These are phyloP conservation scores for Endoconidiophora polonica DNA, from an alignment of 2,329 filamentous ascomycete species.

Conservation along the genomic window DNA sequence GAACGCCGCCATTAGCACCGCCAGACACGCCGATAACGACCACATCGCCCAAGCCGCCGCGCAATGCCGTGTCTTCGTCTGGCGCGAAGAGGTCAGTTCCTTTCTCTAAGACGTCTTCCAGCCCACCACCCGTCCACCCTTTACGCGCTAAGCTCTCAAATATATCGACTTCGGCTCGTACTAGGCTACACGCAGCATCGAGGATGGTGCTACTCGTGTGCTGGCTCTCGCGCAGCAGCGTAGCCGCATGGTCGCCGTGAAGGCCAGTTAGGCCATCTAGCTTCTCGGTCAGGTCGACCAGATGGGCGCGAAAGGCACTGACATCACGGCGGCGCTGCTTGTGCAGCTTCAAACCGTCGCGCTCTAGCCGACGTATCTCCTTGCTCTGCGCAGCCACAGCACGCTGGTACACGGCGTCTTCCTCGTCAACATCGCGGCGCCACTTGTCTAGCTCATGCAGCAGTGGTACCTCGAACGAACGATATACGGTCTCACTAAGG, in stretches of 20 bases:
- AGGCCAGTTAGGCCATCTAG: conserved; percentile 45
- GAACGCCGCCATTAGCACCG: conserved; percentile 12
- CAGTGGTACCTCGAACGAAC: conserved; percentile 50
- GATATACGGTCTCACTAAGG: conserved; percentile 50
- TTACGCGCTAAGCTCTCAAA: conserved; percentile 51
- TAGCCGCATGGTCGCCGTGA: conserved; percentile 43
- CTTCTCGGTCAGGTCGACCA: conserved; percentile 44
- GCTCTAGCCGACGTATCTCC: conserved; percentile 48
- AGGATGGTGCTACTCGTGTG: conserved; percentile 46
- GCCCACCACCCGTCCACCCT: conserved; percentile 48
- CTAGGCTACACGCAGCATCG: conserved; percentile 47
- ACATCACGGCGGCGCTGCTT: conserved; percentile 43
- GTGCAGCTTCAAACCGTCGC: conserved; percentile 46
- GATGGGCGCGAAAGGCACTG: conserved; percentile 42
- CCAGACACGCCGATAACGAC: conserved; percentile 11
- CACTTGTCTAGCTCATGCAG: conserved; percentile 54
- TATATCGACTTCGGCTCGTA: conserved; percentile 53
- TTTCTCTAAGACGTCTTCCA: conserved; percentile 49
- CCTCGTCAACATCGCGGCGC: conserved; percentile 45
- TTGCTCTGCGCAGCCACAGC: conserved; percentile 36
- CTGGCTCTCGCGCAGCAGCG: conserved; percentile 44
- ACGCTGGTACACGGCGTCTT: conserved; percentile 42
- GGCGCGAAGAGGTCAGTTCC: conserved; percentile 43
- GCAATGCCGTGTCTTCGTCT: conserved; percentile 19
- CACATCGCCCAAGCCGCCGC: conserved; percentile 12